Percentiles rank a stretch among this genome's conserved stretches.
Evolutionary conservation across 2,329 filamentous ascomycete genomes (phyloP).

Genomic region (Aspergillus felis): DNA sequence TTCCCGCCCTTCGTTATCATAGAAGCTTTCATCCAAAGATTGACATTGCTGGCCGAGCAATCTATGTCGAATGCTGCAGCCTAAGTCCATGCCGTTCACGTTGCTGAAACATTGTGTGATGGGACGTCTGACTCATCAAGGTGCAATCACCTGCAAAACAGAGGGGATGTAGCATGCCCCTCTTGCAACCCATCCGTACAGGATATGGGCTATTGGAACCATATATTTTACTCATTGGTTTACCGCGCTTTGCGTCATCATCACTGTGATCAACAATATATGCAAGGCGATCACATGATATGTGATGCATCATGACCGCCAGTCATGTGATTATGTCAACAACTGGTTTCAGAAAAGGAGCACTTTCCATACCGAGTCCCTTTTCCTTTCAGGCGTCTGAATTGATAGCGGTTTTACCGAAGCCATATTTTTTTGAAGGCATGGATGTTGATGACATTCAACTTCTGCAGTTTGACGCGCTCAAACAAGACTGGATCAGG

Average conservation of each 20-base stretch:
- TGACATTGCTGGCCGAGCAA: neutral
- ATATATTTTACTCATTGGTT: too few relatives aligned
- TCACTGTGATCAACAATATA: too few relatives aligned
- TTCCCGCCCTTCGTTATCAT: conserved; percentile 17
- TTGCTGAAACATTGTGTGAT: neutral
- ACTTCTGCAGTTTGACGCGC: neutral
- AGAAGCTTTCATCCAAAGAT: conserved; percentile 6
- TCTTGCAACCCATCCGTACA: neutral
- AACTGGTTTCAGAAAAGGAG: too few relatives aligned
- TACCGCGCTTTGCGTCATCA: too few relatives aligned
- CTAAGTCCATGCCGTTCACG: neutral
- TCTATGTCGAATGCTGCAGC: neutral
- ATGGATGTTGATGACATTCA: conserved; percentile 7
- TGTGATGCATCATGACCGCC: too few relatives aligned
- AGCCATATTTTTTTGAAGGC: too few relatives aligned
- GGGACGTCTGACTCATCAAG: neutral
- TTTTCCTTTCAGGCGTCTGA: too few relatives aligned
- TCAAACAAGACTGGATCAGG: conserved; percentile 3
- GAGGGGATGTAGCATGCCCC: too few relatives aligned
- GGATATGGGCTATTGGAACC: neutral
- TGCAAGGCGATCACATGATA: too few relatives aligned
- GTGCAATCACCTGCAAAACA: neutral
- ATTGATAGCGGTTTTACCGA: too few relatives aligned
- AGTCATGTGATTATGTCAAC: too few relatives aligned
- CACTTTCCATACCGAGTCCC: too few relatives aligned